Conservation (phyloP, 2,329 filamentous ascomycete genomes). For the Colletotrichum brevisporum region DNA sequence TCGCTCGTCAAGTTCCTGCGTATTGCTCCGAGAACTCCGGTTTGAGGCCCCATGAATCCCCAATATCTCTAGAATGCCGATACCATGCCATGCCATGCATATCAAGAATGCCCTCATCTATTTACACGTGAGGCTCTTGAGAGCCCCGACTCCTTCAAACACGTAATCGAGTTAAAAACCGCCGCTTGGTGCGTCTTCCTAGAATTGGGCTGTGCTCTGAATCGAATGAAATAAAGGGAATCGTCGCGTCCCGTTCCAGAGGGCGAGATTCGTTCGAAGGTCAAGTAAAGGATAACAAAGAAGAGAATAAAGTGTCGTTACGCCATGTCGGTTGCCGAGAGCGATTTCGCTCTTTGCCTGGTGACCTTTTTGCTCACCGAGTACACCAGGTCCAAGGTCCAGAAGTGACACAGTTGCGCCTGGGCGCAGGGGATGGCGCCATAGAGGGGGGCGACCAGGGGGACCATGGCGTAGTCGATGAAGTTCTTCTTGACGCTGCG, state of each 20-base stretch:
- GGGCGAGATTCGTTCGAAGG: slow-evolving; percentile 24
- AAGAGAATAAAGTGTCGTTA: slow-evolving; percentile 50
- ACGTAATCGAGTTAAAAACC: slow-evolving; percentile 42
- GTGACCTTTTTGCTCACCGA: slow-evolving; percentile 79
- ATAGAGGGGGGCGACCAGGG: slow-evolving; percentile 76
- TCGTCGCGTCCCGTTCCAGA: slow-evolving; percentile 2
- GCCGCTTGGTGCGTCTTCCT: slow-evolving; percentile 40
- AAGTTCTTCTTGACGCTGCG: slow-evolving; percentile 69
- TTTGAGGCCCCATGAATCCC: slow-evolving; percentile 54
- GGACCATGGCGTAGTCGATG: slow-evolving; percentile 75
- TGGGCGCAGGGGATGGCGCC: slow-evolving; percentile 78
- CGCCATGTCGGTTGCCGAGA: slow-evolving; percentile 61
- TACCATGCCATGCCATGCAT: slow-evolving; percentile 64
- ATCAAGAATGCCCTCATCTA: slow-evolving; percentile 65
- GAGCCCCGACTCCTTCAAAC: slow-evolving; percentile 48
- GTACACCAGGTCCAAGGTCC: slow-evolving; percentile 78
- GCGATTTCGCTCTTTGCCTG: slow-evolving; percentile 62
- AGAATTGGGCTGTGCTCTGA: slow-evolving; percentile 44
- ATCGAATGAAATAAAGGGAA: slow-evolving; percentile 42
- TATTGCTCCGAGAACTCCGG: slow-evolving; percentile 63
- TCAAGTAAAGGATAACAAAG: slow-evolving; percentile 19
- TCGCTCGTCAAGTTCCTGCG: slow-evolving; percentile 49
- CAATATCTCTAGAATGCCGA: slow-evolving; percentile 63
- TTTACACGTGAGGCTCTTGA: slow-evolving; percentile 58
- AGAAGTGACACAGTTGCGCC: slow-evolving; percentile 78